phyloP scores from a whole-genome alignment of 208 protist genomes.

The Balamuthia mandrillaris region DNA sequence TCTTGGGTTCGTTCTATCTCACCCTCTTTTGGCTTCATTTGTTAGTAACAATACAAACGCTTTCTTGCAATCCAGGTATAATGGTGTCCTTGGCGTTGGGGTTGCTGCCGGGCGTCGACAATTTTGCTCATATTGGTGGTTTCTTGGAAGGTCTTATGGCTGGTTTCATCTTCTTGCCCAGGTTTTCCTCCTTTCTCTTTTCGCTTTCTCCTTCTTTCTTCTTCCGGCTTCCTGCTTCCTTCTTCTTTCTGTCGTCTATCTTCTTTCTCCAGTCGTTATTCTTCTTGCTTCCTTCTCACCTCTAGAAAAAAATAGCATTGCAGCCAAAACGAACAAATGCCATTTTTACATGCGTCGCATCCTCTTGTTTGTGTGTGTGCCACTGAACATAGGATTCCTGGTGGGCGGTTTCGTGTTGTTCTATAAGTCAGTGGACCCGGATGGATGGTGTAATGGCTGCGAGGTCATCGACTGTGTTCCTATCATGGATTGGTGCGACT shows the following conservation, averaged over 20 bases:
- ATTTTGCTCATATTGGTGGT: constrained; percentile 44
- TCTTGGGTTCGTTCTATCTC: too few species aligned
- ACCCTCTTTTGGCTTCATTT: too few species aligned
- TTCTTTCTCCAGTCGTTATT: background rate
- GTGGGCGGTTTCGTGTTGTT: background rate
- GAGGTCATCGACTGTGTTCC: constrained; percentile 18
- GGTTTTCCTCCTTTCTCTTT: background rate
- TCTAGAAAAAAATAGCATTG: too few species aligned
- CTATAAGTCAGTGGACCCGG: background rate
- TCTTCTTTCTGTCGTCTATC: constrained; percentile 1
- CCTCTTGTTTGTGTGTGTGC: background rate
- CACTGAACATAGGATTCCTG: too few species aligned
- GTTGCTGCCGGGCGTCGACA: constrained; percentile 37
- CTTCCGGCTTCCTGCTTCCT: background rate
- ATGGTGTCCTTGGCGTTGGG: constrained; percentile 38
- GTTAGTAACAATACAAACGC: too few species aligned
- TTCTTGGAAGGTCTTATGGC: constrained; percentile 33
- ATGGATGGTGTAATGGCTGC: constrained; percentile 20
- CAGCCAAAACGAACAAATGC: background rate
- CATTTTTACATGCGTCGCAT: background rate
- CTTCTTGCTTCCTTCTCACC: background rate
- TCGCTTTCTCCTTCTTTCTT: background rate
- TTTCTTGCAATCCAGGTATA: too few species aligned
- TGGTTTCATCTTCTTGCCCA: constrained; percentile 7
- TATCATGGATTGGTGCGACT: constrained; percentile 2